Evolutionary conservation across 2,329 filamentous ascomycete genomes (phyloP).

Genomic region (Colletotrichum tanaceti): DNA sequence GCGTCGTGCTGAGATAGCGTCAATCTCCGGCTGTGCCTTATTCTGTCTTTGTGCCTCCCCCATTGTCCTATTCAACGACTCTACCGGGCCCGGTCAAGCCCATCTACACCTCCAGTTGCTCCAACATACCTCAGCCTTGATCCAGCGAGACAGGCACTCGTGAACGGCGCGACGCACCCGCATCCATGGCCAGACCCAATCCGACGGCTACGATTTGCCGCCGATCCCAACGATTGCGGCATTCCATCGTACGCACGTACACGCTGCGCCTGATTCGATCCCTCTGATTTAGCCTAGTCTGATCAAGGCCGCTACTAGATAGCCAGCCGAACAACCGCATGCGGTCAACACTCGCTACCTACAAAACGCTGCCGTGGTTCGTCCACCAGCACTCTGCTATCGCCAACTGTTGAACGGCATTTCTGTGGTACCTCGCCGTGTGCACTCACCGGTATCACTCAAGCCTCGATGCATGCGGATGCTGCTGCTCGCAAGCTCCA

Average conservation of each 20-base stretch:
- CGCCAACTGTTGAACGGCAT: background rate
- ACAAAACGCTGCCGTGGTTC: background rate
- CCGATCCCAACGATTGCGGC: background rate
- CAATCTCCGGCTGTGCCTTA: background rate
- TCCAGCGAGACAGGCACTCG: conserved; percentile 3
- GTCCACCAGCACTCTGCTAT: background rate
- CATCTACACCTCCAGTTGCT: background rate
- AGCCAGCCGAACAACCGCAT: background rate
- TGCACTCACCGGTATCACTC: background rate
- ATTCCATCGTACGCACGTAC: background rate
- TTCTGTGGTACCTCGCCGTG: background rate
- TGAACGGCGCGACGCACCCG: background rate
- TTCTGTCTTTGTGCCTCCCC: background rate
- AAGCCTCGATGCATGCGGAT: conserved; percentile 15
- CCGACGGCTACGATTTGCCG: background rate
- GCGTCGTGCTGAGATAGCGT: background rate
- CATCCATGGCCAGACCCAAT: background rate
- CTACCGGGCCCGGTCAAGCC: conserved; percentile 4
- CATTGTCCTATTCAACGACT: conserved; percentile 12
- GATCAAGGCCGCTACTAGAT: background rate
- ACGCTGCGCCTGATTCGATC: background rate
- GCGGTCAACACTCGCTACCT: background rate
- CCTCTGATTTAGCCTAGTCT: background rate
- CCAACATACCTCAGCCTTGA: background rate
- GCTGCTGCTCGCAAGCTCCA: background rate